Evolutionary conservation across 257 asterid species (phyloP).

Genomic region (Solanum lycopersicoides): DNA sequence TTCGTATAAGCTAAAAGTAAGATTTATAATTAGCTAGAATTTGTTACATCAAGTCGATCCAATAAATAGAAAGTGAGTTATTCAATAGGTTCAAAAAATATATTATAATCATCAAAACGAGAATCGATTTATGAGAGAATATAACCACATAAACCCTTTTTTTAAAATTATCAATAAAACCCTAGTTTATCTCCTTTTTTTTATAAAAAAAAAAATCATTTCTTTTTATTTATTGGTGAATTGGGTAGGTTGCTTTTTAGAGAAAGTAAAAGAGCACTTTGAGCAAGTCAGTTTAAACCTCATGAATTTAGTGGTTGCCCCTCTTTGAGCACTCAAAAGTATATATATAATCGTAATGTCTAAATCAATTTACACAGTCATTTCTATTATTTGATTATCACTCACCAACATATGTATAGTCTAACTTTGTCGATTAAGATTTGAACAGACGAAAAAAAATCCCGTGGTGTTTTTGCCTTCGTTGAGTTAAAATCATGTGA

Average conservation of each 20-base stretch:
- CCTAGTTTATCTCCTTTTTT: not conserved
- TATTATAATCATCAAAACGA: not conserved
- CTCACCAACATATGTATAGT: accelerated
- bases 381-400: not conserved
- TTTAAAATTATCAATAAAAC: not conserved
- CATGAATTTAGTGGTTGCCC: not conserved
- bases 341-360: not conserved
- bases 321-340: not conserved
- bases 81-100: not conserved
- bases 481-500: not conserved
- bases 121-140: not conserved
- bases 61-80: not conserved
- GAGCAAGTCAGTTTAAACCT: not conserved
- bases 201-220: accelerated
- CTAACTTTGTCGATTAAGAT: accelerated
- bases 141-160: not conserved
- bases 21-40: not conserved
- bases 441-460: not conserved
- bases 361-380: too few relatives aligned
- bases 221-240: not conserved
- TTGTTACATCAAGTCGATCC: not conserved
- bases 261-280: not conserved
- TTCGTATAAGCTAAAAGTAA: not conserved
- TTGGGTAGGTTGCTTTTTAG: not conserved
- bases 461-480: not conserved